Evolutionary conservation across 768 basidiomycete species (phyloP).

Genomic region (Auricularia sp.): DNA sequence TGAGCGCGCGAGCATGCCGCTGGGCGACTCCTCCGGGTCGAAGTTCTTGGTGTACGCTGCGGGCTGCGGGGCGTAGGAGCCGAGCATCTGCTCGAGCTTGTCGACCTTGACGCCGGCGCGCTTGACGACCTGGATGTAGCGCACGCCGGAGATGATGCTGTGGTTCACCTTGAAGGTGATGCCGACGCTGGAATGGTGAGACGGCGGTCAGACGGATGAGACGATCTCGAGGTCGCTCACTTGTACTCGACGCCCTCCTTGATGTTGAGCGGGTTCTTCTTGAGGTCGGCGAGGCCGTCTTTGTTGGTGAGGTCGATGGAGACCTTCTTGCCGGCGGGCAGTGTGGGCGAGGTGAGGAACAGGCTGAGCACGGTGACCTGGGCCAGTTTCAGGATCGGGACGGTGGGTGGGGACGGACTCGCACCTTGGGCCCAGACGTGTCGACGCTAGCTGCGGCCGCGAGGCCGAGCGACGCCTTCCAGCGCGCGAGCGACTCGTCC

Average conservation of each 20-base stretch:
- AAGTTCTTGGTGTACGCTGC: conserved; percentile 69
- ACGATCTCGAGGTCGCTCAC: conserved; percentile 27
- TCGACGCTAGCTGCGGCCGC: conserved; percentile 35
- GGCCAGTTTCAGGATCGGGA: neutral
- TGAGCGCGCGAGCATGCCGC: conserved; percentile 74
- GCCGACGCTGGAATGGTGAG: conserved; percentile 43
- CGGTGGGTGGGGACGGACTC: conserved; percentile 2
- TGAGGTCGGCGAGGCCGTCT: conserved; percentile 40
- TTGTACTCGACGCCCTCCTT: conserved; percentile 87
- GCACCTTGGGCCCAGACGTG: conserved; percentile 55
- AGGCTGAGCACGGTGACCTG: conserved; percentile 68
- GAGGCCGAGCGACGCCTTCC: conserved; percentile 93
- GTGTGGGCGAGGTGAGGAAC: conserved; percentile 68
- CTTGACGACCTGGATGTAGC: conserved; percentile 87
- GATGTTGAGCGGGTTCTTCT: conserved; percentile 70
- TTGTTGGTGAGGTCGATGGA: conserved; percentile 54
- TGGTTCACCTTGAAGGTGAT: conserved; percentile 84
- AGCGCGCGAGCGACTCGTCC: conserved; percentile 88
- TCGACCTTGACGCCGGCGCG: conserved; percentile 73
- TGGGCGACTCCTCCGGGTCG: conserved; percentile 53
- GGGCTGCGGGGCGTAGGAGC: conserved; percentile 78
- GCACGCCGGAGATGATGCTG: conserved; percentile 79
- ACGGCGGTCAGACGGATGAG: conserved; percentile 3
- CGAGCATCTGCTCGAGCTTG: conserved; percentile 89
- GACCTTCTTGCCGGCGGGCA: conserved; percentile 50